phyloP scores from a whole-genome alignment of 352 stramenopile species.

The Globisporangium cylindrosporum region DNA sequence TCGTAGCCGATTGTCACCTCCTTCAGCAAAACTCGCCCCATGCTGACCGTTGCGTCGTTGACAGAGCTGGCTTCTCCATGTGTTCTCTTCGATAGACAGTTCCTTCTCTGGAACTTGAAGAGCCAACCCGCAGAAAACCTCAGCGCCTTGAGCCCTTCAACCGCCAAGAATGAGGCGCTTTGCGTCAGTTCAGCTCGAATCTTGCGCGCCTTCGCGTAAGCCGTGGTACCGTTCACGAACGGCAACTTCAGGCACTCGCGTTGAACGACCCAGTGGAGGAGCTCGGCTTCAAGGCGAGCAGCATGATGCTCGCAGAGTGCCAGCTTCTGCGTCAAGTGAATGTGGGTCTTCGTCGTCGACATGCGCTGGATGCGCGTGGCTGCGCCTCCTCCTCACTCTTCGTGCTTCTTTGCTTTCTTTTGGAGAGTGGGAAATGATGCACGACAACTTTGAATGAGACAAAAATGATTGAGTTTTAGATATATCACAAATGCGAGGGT shows the following conservation, averaged over 20 bases:
- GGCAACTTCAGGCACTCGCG: neutral
- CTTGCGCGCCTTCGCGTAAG: neutral
- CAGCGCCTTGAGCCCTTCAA: neutral
- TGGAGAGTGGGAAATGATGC: no score
- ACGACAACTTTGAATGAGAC: no score
- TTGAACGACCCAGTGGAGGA: neutral
- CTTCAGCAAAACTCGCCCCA: neutral
- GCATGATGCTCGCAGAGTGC: neutral
- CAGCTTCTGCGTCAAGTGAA: no score
- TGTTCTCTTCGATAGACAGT: slow-evolving; percentile 3
- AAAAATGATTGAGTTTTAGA: no score
- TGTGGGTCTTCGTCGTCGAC: no score
- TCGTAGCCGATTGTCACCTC: neutral
- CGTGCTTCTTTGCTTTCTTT: no score
- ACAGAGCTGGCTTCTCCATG: slow-evolving; percentile 2
- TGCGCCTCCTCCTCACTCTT: no score
- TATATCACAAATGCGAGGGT: no score
- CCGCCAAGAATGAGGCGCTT: neutral
- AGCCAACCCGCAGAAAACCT: slow-evolving; percentile 2
- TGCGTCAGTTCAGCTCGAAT: neutral
- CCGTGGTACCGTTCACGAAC: neutral
- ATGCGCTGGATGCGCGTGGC: no score
- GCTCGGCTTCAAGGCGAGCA: neutral
- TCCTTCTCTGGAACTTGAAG: neutral
- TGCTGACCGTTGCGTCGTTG: neutral